Percentiles rank a stretch among this genome's conserved stretches.
phyloP scores from a whole-genome alignment of 2,329 filamentous ascomycete genomes.

The Aureobasidium sp. region DNA sequence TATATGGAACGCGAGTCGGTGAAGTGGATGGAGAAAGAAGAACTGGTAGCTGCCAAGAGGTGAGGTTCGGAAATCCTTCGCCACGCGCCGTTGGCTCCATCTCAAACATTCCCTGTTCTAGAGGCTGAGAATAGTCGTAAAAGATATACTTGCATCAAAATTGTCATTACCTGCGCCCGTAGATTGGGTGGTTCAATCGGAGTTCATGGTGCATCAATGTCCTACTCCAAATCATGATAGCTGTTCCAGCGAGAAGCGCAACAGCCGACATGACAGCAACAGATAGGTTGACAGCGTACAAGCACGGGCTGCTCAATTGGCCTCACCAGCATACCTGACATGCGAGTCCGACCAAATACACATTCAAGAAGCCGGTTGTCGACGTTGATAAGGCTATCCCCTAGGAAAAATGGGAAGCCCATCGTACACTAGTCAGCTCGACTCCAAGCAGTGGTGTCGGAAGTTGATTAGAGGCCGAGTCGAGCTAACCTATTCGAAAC shows the following conservation, averaged over 20 bases:
- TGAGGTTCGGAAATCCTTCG: neutral
- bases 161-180: neutral
- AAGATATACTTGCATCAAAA: neutral
- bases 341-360: neutral
- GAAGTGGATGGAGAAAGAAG: neutral
- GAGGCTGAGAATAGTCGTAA: neutral
- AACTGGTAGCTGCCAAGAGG: neutral
- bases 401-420: neutral
- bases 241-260: neutral
- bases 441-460: too few relatives aligned
- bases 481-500: neutral
- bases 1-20: neutral
- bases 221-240: neutral
- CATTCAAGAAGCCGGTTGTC: neutral
- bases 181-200: neutral
- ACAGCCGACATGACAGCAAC: too few relatives aligned
- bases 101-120: neutral
- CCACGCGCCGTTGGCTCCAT: neutral
- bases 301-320: neutral
- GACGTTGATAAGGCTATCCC: neutral
- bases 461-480: neutral
- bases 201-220: neutral
- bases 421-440: neutral
- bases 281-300: neutral
- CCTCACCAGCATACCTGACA: neutral